Evolutionary conservation across 1,284 basidiomycete genomes (phyloP).

Genomic region (Puccinia coronata): DNA sequence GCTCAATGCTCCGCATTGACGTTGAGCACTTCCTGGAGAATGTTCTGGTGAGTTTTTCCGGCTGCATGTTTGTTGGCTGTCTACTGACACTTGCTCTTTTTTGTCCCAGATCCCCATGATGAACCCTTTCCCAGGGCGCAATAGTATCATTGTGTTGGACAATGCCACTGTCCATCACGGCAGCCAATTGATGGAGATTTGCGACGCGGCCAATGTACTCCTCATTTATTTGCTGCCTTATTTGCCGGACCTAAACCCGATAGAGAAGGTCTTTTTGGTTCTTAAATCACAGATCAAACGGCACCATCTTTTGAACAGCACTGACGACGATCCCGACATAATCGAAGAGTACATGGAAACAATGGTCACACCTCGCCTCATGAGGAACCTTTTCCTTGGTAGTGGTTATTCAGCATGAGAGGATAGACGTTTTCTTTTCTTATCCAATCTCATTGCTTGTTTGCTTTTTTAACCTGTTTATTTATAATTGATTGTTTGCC

Average conservation of each 20-base stretch:
- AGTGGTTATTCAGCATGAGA: too few relatives aligned
- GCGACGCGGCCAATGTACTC: neutral
- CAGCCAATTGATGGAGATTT: neutral
- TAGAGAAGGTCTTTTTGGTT: conserved; percentile 19
- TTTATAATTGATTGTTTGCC: too few relatives aligned
- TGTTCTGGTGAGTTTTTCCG: neutral
- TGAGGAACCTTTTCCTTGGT: too few relatives aligned
- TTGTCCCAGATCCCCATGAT: too few relatives aligned
- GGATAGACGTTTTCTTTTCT: too few relatives aligned
- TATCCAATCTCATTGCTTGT: too few relatives aligned
- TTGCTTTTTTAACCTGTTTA: too few relatives aligned
- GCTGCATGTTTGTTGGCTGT: too few relatives aligned
- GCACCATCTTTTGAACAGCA: neutral
- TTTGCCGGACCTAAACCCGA: conserved; percentile 29
- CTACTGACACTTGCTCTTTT: too few relatives aligned
- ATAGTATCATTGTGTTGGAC: neutral
- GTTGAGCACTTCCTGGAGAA: neutral
- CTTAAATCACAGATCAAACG: neutral
- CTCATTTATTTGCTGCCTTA: conserved; percentile 17
- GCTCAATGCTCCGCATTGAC: neutral
- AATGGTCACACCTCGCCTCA: too few relatives aligned
- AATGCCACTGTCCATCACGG: conserved; percentile 24
- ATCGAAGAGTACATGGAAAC: neutral
- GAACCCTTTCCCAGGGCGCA: neutral
- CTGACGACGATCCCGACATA: neutral